phyloP scores from a whole-genome alignment of 2,329 filamentous ascomycete species.

The Penicillium crustosum region DNA sequence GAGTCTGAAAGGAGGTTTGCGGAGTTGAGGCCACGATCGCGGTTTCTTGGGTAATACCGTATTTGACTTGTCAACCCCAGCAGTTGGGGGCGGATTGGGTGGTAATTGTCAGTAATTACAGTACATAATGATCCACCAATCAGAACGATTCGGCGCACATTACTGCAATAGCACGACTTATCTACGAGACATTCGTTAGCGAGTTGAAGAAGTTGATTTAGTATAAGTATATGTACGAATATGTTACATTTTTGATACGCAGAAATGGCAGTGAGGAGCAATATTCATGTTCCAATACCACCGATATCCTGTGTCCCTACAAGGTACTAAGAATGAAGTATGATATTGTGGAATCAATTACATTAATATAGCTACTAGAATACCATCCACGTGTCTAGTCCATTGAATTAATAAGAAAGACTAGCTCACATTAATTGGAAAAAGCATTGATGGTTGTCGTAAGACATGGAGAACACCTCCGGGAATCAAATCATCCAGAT shows the following conservation, averaged over 20 bases:
- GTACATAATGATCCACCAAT: conserved; percentile 12
- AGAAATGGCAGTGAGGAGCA: neutral
- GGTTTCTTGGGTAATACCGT: conserved; percentile 27
- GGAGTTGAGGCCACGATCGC: conserved; percentile 32
- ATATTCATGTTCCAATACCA: neutral
- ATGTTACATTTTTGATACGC: neutral
- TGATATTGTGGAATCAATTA: neutral
- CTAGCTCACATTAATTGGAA: conserved; percentile 14
- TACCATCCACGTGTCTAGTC: conserved; percentile 3
- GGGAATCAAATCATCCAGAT: conserved; percentile 22
- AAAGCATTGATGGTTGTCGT: conserved; percentile 20
- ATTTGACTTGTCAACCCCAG: conserved; percentile 10
- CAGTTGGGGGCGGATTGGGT: neutral
- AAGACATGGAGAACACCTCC: conserved; percentile 21
- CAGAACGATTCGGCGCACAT: neutral
- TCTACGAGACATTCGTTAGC: neutral
- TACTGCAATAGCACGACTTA: neutral
- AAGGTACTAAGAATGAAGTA: neutral
- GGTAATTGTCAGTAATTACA: conserved; percentile 12
- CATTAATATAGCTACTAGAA: neutral
- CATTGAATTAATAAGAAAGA: conserved; percentile 5
- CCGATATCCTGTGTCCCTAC: too few species aligned
- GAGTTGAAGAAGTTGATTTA: neutral
- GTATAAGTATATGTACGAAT: neutral
- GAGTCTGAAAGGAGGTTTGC: conserved; percentile 20